Evolutionary conservation across 1,284 basidiomycete genomes (phyloP).

Genomic region (Sporisorium exsertum): DNA sequence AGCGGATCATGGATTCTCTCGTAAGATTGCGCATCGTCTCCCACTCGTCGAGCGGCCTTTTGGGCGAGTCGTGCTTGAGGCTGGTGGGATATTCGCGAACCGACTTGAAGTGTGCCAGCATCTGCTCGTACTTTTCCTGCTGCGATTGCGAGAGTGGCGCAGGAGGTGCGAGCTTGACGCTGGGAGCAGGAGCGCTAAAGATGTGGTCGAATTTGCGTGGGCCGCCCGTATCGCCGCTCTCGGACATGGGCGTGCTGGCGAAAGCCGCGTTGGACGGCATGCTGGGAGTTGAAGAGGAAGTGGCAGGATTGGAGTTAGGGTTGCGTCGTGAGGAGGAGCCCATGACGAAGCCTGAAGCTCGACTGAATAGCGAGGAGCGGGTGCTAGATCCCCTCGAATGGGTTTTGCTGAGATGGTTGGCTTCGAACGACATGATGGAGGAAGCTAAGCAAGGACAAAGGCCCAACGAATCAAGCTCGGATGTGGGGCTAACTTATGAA

Average conservation of each 20-base stretch:
- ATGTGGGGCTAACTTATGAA: not conserved
- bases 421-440: conserved; percentile 37
- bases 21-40: conserved; percentile 68
- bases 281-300: conserved; percentile 14
- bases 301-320: conserved; percentile 13
- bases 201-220: conserved; percentile 49
- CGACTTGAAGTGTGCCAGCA: conserved; percentile 55
- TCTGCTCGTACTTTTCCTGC: conserved; percentile 51
- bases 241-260: not conserved
- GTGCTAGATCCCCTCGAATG: conserved; percentile 42
- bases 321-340: conserved; percentile 28
- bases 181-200: conserved; percentile 53
- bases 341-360: conserved; percentile 45
- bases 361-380: conserved; percentile 37
- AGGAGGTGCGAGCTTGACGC: conserved; percentile 44
- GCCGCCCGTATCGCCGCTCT: conserved; percentile 5
- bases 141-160: conserved; percentile 52
- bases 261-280: conserved; percentile 1
- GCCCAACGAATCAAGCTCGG: not conserved
- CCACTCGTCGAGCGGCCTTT: conserved; percentile 60
- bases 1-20: conserved; percentile 67
- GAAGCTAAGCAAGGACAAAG: conserved; percentile 2
- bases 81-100: conserved; percentile 45
- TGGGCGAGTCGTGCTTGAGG: conserved; percentile 37
- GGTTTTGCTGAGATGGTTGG: conserved; percentile 27